Percentiles rank a stretch among this genome's conserved stretches.
Evolutionary conservation across 1,284 basidiomycete genomes (phyloP).

Genomic region (Leucoagaricus sp.): DNA sequence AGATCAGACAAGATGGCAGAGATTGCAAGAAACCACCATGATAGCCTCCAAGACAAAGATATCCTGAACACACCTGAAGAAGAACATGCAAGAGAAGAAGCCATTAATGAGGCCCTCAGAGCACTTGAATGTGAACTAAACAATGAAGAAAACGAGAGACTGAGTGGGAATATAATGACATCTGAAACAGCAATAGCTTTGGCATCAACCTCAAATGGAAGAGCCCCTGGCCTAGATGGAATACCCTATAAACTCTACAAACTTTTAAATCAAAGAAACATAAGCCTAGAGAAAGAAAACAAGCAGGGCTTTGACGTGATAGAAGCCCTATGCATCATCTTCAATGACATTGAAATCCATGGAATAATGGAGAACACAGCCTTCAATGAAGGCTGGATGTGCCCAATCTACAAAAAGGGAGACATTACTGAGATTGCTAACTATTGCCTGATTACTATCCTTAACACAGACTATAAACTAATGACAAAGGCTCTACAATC

Average conservation of each 20-base stretch:
- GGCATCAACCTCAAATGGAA: conserved; percentile 12
- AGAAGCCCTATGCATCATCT: conserved; percentile 14
- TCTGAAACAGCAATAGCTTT: conserved; percentile 14
- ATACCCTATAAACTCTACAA: conserved; percentile 15
- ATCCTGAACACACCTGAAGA: conserved; percentile 6
- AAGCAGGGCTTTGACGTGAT: conserved; percentile 16
- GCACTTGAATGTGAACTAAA: not conserved
- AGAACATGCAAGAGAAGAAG: conserved; percentile 6
- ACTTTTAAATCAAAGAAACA: not conserved
- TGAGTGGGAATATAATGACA: not conserved
- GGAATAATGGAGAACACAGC: conserved; percentile 17
- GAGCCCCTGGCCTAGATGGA: conserved; percentile 20
- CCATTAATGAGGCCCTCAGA: not conserved
- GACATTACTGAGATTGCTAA: conserved; percentile 29
- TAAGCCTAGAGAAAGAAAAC: not conserved
- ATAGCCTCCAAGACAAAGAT: conserved; percentile 13
- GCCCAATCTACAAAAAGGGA: conserved; percentile 35
- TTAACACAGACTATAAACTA: conserved; percentile 36
- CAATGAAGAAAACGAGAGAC: not conserved
- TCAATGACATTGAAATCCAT: conserved; percentile 26
- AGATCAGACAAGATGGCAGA: conserved; percentile 15
- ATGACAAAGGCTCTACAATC: conserved; percentile 26
- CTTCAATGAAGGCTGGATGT: conserved; percentile 33
- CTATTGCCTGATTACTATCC: conserved; percentile 32
- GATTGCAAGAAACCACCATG: conserved; percentile 15